Evolutionary conservation across 768 basidiomycete species (phyloP).

Genomic region (Strobilomyces confusus): DNA sequence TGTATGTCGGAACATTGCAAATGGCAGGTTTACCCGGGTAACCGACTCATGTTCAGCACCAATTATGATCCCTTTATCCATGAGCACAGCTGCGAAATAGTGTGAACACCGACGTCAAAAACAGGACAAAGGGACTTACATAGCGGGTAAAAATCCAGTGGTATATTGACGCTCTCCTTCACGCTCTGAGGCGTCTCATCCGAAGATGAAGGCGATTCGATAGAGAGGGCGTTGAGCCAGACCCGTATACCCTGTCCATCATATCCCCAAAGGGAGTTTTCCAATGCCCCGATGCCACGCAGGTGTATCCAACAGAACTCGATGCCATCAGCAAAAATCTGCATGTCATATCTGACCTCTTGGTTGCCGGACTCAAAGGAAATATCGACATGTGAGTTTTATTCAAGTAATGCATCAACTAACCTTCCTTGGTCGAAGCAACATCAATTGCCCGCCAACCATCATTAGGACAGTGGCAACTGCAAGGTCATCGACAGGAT

Average conservation of each 20-base stretch:
- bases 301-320: constrained; percentile 99
- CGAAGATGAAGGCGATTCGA: constrained; percentile 56
- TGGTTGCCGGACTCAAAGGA: constrained; percentile 65
- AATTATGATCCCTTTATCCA: constrained; percentile 99
- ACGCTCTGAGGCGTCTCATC: constrained; percentile 48
- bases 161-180: constrained; percentile 90
- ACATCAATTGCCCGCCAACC: constrained; percentile 84
- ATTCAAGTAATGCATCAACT: constrained; percentile 6
- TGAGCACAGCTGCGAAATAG: constrained; percentile 71
- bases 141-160: constrained; percentile 91
- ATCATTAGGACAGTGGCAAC: constrained; percentile 96
- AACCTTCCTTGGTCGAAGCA: constrained; percentile 87
- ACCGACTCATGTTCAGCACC: constrained; percentile 89
- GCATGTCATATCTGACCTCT: constrained; percentile 96
- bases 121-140: constrained; percentile 48
- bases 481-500: constrained; percentile 87
- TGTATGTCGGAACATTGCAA: constrained; percentile 87
- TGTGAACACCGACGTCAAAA: constrained; percentile 1
- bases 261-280: constrained; percentile 98
- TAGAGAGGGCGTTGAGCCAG: constrained; percentile 93
- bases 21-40: constrained; percentile 70
- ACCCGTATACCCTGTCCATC: constrained; percentile 86
- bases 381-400: not conserved
- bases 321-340: constrained; percentile 93
- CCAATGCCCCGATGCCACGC: constrained; percentile 85